Conservation (phyloP, 495 filamentous ascomycete species). For the Penicillium parvum region DNA sequence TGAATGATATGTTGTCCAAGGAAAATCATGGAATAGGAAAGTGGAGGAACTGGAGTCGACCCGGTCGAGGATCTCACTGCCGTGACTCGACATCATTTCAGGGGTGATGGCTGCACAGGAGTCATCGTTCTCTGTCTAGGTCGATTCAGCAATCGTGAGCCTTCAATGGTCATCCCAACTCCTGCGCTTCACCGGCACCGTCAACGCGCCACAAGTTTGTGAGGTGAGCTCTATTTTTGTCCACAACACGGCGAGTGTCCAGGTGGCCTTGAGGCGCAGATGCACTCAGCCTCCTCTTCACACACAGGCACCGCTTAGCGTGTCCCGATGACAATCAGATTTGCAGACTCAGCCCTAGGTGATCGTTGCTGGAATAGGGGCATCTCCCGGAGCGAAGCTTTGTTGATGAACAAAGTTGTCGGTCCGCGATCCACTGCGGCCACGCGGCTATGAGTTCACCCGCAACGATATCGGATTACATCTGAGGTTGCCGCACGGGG, state of each 20-base stretch:
- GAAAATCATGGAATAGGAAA: too few relatives aligned
- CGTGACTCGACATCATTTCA: too few relatives aligned
- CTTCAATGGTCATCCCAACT: too few relatives aligned
- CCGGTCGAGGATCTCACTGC: too few relatives aligned
- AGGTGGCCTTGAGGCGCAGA: slow-evolving; percentile 13
- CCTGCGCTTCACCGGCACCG: not conserved
- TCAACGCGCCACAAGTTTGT: too few relatives aligned
- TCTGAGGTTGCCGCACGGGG: too few relatives aligned
- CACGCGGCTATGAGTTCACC: slow-evolving; percentile 14
- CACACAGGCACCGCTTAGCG: not conserved
- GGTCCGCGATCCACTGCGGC: slow-evolving; percentile 14
- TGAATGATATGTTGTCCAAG: too few relatives aligned
- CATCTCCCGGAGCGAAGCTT: not conserved
- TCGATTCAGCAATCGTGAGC: too few relatives aligned
- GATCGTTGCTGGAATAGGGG: slow-evolving; percentile 14
- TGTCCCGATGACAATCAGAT: not conserved
- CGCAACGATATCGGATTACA: not conserved
- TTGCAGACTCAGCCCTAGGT: slow-evolving; percentile 15
- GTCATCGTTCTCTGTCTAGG: too few relatives aligned
- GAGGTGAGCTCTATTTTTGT: slow-evolving; percentile 3
- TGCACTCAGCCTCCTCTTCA: slow-evolving; percentile 17
- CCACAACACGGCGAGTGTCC: not conserved
- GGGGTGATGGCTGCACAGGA: too few relatives aligned
- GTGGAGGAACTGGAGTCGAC: too few relatives aligned
- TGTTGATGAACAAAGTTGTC: slow-evolving; percentile 11